Percentiles rank a stretch among this genome's conserved stretches.
These are phyloP conservation scores for Suillus decipiens DNA, from an alignment of 768 basidiomycete genomes.

Conservation along the genomic window DNA sequence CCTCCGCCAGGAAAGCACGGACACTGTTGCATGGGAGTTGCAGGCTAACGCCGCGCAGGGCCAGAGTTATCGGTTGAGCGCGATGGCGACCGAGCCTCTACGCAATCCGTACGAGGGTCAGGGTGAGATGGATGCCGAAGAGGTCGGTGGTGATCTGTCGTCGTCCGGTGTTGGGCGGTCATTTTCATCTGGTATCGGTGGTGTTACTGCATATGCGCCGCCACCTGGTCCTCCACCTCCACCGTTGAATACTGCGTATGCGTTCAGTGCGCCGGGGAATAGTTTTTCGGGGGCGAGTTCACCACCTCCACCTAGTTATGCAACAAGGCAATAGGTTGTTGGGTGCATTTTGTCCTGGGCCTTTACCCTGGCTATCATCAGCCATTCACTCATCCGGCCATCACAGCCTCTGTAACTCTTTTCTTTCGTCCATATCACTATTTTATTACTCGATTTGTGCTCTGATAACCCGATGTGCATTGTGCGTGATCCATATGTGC, in stretches of 20 bases:
- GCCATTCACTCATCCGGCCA: neutral
- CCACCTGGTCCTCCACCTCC: conserved; percentile 13
- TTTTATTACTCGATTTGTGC: conserved; percentile 1
- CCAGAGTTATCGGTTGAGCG: conserved; percentile 25
- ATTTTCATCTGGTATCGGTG: neutral
- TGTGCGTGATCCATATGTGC: neutral
- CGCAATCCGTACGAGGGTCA: conserved; percentile 30
- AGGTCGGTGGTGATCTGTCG: conserved; percentile 6
- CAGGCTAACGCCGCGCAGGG: conserved; percentile 28
- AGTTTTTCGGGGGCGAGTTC: conserved; percentile 19
- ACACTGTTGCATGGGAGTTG: conserved; percentile 33
- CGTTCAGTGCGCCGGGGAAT: conserved; percentile 27
- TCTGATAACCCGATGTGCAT: neutral
- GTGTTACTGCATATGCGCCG: neutral
- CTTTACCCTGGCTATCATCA: neutral
- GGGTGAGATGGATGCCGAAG: conserved; percentile 18
- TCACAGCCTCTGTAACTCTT: neutral
- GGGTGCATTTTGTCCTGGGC: neutral
- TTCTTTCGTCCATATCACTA: neutral
- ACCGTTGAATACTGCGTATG: conserved; percentile 21
- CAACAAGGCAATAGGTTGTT: neutral
- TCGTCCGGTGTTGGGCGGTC: neutral
- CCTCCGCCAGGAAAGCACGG: conserved; percentile 30
- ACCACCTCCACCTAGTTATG: conserved; percentile 1
- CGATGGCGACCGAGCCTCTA: conserved; percentile 18